A percentile compares a stretch with the other conserved stretches of the same genome.
Conservation (phyloP, 179 eudicot genomes). For the Drosera spatulata region DNA sequence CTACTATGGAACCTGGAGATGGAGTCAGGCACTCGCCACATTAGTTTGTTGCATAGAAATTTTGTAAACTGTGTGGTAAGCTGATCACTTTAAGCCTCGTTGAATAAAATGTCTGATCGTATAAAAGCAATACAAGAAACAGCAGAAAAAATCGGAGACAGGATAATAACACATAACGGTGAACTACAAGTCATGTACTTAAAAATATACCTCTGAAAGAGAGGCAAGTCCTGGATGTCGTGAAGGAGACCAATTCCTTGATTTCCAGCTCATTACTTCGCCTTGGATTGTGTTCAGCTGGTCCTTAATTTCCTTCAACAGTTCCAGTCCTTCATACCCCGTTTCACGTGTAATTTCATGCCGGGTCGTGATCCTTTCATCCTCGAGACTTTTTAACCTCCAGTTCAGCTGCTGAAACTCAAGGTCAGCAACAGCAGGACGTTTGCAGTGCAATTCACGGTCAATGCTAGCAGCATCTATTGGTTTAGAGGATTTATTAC, state of each 20-base stretch:
- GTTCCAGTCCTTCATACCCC: slow-evolving; percentile 33
- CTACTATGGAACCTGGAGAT: too few relatives aligned
- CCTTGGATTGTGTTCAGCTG: slow-evolving; percentile 45
- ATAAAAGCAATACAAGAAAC: background rate
- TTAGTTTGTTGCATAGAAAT: too few relatives aligned
- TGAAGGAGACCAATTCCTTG: slow-evolving; percentile 18
- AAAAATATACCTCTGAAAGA: slow-evolving; percentile 44
- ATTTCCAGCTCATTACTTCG: slow-evolving; percentile 40
- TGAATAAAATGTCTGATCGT: too few relatives aligned
- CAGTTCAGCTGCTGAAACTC: slow-evolving; percentile 30
- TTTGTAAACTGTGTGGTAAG: too few relatives aligned
- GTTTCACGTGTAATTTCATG: slow-evolving; percentile 16
- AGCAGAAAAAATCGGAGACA: background rate
- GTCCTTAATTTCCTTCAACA: slow-evolving; percentile 60
- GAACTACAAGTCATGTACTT: too few relatives aligned
- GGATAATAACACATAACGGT: too few relatives aligned
- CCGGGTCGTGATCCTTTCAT: slow-evolving; percentile 24
- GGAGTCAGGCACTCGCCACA: too few relatives aligned
- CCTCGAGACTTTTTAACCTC: slow-evolving; percentile 46
- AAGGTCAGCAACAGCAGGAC: slow-evolving; percentile 27
- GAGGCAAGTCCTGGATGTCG: slow-evolving; percentile 29
- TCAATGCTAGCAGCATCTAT: slow-evolving; percentile 20
- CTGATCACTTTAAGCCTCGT: too few relatives aligned
- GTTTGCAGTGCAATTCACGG: slow-evolving; percentile 20
- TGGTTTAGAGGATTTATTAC: slow-evolving; percentile 15